Evolutionary conservation across 345 rosid genomes (phyloP).

Genomic region (Salix suchowensis): DNA sequence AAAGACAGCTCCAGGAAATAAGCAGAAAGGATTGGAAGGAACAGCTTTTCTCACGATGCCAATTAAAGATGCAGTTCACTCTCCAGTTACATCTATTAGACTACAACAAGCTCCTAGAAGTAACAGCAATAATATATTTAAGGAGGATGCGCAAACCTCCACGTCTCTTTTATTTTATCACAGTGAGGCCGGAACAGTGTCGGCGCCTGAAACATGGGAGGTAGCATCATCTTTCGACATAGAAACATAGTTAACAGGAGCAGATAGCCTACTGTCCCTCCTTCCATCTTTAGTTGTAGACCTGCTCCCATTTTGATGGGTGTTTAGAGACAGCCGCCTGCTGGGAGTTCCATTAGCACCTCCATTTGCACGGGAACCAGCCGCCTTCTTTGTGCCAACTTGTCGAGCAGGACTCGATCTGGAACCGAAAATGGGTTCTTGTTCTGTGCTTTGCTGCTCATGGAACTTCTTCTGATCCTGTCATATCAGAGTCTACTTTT

Average conservation of each 20-base stretch:
- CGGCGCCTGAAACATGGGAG: slow-evolving; percentile 66
- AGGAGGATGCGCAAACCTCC: slow-evolving; percentile 22
- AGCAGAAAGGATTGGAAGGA: slow-evolving; percentile 2
- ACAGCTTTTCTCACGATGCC: slow-evolving; percentile 9
- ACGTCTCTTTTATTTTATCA: slow-evolving; percentile 26
- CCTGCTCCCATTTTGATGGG: slow-evolving; percentile 69
- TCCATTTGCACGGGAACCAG: slow-evolving; percentile 71
- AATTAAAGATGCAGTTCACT: slow-evolving; percentile 16
- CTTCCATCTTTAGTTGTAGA: slow-evolving; percentile 61
- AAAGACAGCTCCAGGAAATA: not conserved
- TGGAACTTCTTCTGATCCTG: slow-evolving; percentile 86
- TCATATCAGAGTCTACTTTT: not conserved
- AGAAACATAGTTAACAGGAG: slow-evolving; percentile 63
- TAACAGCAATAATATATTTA: slow-evolving; percentile 18
- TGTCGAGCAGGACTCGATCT: slow-evolving; percentile 86
- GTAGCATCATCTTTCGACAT: slow-evolving; percentile 65
- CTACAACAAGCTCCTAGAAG: slow-evolving; percentile 26
- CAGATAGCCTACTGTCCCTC: slow-evolving; percentile 45
- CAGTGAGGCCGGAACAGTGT: slow-evolving; percentile 62
- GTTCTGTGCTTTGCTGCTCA: slow-evolving; percentile 76
- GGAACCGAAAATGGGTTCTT: slow-evolving; percentile 58
- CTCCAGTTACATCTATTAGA: slow-evolving; percentile 21
- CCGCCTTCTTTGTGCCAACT: slow-evolving; percentile 56
- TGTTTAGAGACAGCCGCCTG: slow-evolving; percentile 75
- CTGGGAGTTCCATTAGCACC: slow-evolving; percentile 71